Evolutionary conservation across 2,329 filamentous ascomycete species (phyloP).

Genomic region (Verticillium zaregamsianum): DNA sequence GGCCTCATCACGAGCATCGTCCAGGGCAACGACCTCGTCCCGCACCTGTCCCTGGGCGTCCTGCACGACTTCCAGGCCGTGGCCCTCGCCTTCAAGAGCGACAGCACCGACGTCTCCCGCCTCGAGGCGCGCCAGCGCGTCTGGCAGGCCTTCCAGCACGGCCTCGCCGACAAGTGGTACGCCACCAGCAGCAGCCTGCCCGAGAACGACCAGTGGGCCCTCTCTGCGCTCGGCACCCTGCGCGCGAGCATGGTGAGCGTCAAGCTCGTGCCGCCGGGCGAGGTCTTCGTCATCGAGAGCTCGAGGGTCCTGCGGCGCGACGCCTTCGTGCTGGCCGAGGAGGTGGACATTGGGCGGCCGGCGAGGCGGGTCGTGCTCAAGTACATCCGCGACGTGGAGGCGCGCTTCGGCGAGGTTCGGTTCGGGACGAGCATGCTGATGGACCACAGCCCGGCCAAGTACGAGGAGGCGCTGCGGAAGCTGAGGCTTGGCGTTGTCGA

Average conservation of each 20-base stretch:
- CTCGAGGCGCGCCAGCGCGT: conserved; percentile 62
- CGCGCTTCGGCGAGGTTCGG: conserved; percentile 63
- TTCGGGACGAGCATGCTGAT: conserved; percentile 72
- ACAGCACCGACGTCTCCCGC: conserved; percentile 60
- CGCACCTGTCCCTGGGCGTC: conserved; percentile 67
- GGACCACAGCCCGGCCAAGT: conserved; percentile 71
- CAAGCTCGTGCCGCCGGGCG: conserved; percentile 71
- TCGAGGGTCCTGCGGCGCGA: conserved; percentile 64
- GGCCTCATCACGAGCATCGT: conserved; percentile 72
- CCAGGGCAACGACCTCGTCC: conserved; percentile 70
- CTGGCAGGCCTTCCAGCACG: conserved; percentile 60
- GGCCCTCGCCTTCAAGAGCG: conserved; percentile 68
- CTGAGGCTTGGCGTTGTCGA: conserved; percentile 46
- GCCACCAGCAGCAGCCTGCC: conserved; percentile 27
- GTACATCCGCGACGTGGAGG: conserved; percentile 68
- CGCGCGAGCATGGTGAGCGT: conserved; percentile 63
- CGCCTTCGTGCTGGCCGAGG: conserved; percentile 48
- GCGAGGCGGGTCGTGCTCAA: conserved; percentile 66
- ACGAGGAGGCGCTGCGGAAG: conserved; percentile 64
- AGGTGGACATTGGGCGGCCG: conserved; percentile 55
- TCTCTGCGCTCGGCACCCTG: conserved; percentile 61
- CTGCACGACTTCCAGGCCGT: conserved; percentile 72
- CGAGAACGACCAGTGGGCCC: conserved; percentile 52
- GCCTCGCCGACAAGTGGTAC: conserved; percentile 59
- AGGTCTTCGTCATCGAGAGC: conserved; percentile 70